These are phyloP conservation scores for Lasiodiplodia hormozganensis DNA, from an alignment of 2,329 filamentous ascomycete species.

Conservation along the genomic window DNA sequence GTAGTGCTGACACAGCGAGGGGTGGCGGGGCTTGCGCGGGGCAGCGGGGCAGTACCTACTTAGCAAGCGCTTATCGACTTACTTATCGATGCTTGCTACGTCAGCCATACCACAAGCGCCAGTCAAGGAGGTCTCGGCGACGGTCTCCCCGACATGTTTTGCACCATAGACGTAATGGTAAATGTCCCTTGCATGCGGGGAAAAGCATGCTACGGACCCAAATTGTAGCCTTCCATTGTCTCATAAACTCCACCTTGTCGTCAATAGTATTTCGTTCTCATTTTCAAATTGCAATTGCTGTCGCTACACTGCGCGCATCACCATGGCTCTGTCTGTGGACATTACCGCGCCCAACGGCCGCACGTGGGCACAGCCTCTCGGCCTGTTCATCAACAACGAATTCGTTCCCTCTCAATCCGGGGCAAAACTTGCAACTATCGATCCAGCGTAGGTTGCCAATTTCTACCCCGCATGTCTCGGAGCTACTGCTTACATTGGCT, in stretches of 20 bases:
- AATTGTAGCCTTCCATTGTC: not conserved
- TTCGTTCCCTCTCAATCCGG: conserved; percentile 44
- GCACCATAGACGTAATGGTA: not conserved
- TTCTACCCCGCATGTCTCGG: not conserved
- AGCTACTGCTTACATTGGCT: not conserved
- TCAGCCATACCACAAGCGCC: not conserved
- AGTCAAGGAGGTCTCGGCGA: not conserved
- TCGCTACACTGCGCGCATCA: conserved; percentile 26
- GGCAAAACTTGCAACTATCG: conserved; percentile 16
- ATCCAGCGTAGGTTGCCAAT: conserved; percentile 7
- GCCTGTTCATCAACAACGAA: conserved; percentile 55
- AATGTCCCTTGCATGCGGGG: not conserved
- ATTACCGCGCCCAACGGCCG: conserved; percentile 49
- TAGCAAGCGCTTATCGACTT: not conserved
- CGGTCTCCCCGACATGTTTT: not conserved
- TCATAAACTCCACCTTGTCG: not conserved
- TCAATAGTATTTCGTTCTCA: not conserved
- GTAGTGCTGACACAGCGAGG: too few relatives aligned
- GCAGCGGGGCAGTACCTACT: not conserved
- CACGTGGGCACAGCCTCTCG: conserved; percentile 47
- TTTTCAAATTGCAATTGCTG: not conserved
- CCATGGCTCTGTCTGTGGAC: conserved; percentile 42
- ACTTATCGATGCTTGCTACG: not conserved
- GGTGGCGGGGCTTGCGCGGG: not conserved
- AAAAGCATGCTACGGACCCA: too few relatives aligned